These are phyloP conservation scores for Auricularia cornea DNA, from an alignment of 768 basidiomycete genomes.

Conservation along the genomic window DNA sequence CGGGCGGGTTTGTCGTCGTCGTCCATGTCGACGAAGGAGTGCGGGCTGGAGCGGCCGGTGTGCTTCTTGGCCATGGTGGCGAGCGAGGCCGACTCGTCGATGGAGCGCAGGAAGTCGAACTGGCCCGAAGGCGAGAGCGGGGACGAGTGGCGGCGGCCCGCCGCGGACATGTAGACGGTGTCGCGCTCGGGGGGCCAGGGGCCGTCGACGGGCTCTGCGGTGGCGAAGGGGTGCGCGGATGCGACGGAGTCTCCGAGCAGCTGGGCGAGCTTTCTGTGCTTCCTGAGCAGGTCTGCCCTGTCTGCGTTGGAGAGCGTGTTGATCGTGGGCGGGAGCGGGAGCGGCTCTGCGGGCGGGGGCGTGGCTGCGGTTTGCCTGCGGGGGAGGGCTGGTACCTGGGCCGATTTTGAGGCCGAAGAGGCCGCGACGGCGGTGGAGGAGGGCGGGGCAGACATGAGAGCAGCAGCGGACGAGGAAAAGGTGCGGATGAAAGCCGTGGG, in stretches of 20 bases:
- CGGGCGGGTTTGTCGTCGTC: background rate
- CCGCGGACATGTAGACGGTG: conserved; percentile 22
- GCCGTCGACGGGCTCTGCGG: background rate
- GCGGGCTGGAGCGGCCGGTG: background rate
- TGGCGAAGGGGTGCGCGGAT: conserved; percentile 24
- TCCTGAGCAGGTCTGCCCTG: conserved; percentile 63
- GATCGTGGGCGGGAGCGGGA: conserved; percentile 38
- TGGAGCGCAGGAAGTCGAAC: conserved; percentile 30
- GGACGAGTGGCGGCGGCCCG: conserved; percentile 30
- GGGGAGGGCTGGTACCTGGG: too few species aligned
- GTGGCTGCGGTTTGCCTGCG: background rate
- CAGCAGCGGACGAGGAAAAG: too few species aligned
- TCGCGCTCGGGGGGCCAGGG: conserved; percentile 10
- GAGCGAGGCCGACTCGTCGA: background rate
- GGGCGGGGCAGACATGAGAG: too few species aligned
- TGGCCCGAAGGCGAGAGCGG: conserved; percentile 25
- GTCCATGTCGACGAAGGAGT: background rate
- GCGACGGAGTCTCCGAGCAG: conserved; percentile 65
- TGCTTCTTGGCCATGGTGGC: background rate
- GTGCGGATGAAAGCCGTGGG: too few species aligned
- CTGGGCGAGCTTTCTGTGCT: conserved; percentile 70
- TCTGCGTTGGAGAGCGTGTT: conserved; percentile 62
- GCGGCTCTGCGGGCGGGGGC: background rate
- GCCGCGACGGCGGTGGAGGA: too few species aligned
- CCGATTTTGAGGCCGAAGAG: too few species aligned